Conservation (phyloP, 306 rosid species). For the Quercus mongolica region DNA sequence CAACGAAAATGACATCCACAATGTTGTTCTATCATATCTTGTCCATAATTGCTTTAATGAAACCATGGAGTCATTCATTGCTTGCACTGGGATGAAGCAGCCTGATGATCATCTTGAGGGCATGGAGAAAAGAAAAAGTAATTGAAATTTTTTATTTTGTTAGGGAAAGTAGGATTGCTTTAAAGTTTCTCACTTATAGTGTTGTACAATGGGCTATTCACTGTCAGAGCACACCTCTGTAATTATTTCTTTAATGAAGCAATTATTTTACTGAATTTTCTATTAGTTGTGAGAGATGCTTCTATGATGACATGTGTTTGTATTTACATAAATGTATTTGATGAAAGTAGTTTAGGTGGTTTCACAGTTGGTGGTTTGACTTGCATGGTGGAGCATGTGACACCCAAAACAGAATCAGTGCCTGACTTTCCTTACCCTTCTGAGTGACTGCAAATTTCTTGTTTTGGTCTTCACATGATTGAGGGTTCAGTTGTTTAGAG, state of each 20-base stretch:
- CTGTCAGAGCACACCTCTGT: neutral
- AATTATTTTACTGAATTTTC: neutral
- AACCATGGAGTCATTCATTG: slow-evolving; percentile 69
- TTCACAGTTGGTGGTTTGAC: neutral
- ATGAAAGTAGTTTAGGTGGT: neutral
- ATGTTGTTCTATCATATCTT: slow-evolving; percentile 72
- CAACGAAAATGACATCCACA: slow-evolving; percentile 62
- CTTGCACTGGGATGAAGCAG: slow-evolving; percentile 69
- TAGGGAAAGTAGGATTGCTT: neutral
- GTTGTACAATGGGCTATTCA: neutral
- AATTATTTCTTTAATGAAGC: neutral
- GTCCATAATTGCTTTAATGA: slow-evolving; percentile 85
- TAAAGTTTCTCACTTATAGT: neutral
- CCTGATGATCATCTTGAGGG: slow-evolving; percentile 51
- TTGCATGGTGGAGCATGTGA: neutral
- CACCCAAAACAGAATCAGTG: neutral
- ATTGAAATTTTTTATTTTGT: slow-evolving; percentile 19
- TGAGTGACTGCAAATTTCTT: neutral
- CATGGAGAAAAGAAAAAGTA: slow-evolving; percentile 87
- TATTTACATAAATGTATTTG: neutral
- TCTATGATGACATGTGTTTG: neutral
- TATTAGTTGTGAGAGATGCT: neutral
- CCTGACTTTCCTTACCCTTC: too few species aligned
- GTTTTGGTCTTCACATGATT: neutral
- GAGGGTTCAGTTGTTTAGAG: neutral